phyloP scores from a whole-genome alignment of 2,329 filamentous ascomycete genomes.

The Boeremia exigua region DNA sequence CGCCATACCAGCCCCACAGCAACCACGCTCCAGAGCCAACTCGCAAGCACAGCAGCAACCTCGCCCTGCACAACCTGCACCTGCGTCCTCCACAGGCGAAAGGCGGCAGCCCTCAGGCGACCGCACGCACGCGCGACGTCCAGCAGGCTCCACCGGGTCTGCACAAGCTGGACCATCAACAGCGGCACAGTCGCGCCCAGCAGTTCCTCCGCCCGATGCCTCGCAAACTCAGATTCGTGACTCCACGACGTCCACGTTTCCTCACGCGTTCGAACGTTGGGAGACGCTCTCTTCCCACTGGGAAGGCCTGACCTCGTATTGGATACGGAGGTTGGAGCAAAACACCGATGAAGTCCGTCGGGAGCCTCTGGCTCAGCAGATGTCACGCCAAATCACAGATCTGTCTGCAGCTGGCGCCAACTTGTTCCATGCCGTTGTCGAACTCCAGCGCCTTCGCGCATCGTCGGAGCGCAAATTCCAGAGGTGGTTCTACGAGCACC shows the following conservation, averaged over 20 bases:
- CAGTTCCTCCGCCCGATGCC: conserved; percentile 29
- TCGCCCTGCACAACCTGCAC: conserved; percentile 33
- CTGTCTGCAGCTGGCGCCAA: conserved; percentile 97
- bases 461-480: conserved; percentile 98
- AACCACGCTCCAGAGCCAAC: conserved; percentile 38
- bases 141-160: conserved; percentile 30
- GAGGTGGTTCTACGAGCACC: conserved; percentile 96
- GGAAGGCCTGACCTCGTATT: conserved; percentile 97
- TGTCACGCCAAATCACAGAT: conserved; percentile 93
- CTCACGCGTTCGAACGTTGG: conserved; percentile 97
- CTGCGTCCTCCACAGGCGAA: conserved; percentile 27
- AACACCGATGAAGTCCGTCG: conserved; percentile 84
- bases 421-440: conserved; percentile 95
- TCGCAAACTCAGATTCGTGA: conserved; percentile 41
- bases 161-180: conserved; percentile 43
- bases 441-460: conserved; percentile 89
- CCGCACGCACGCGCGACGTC: conserved; percentile 38
- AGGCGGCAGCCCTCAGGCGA: conserved; percentile 40
- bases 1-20: conserved; percentile 34
- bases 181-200: conserved; percentile 23
- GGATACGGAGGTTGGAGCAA: conserved; percentile 90
- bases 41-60: conserved; percentile 47
- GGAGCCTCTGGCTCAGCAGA: conserved; percentile 83
- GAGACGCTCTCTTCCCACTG: conserved; percentile 96
- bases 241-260: conserved; percentile 71